Evolutionary conservation across 371 early-diverging fungal species (phyloP).

Genomic region (Umbelopsis sp.): DNA sequence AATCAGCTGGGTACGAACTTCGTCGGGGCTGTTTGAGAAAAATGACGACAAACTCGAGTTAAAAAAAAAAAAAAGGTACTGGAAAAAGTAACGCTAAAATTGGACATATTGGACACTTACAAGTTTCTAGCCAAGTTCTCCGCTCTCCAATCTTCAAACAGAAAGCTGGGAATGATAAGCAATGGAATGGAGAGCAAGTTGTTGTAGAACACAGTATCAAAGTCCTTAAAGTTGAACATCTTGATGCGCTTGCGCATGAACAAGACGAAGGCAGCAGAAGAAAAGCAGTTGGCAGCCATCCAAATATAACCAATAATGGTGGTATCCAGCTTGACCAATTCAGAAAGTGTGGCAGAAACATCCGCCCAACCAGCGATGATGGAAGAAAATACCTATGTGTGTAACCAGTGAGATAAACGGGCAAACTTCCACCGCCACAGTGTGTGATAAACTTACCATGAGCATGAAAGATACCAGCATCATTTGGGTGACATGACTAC

Average conservation of each 20-base stretch:
- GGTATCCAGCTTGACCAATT: slow-evolving; percentile 38
- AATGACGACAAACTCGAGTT: too few relatives aligned
- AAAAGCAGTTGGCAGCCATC: slow-evolving; percentile 85
- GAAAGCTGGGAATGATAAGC: slow-evolving; percentile 75
- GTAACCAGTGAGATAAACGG: background rate
- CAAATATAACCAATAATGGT: slow-evolving; percentile 83
- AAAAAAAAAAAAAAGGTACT: too few relatives aligned
- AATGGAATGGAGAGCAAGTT: slow-evolving; percentile 91
- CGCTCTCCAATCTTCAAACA: slow-evolving; percentile 78
- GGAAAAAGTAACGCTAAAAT: too few relatives aligned
- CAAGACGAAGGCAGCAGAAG: slow-evolving; percentile 92
- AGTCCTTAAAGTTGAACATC: slow-evolving; percentile 86
- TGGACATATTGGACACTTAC: slow-evolving; percentile 44
- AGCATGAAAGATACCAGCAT: slow-evolving; percentile 87
- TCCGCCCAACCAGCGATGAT: slow-evolving; percentile 88
- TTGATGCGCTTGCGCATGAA: slow-evolving; percentile 90
- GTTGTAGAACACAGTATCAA: slow-evolving; percentile 98
- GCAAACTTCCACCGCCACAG: background rate
- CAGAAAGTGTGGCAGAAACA: slow-evolving; percentile 56
- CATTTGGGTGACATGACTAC: slow-evolving; percentile 74
- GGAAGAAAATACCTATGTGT: slow-evolving; percentile 78
- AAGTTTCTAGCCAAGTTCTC: slow-evolving; percentile 58
- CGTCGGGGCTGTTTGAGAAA: slow-evolving; percentile 41
- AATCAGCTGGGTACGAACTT: slow-evolving; percentile 56
- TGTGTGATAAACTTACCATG: slow-evolving; percentile 64